Evolutionary conservation across 805 yeast genomes (phyloP).

Genomic region (Wickerhamiella shivajii): DNA sequence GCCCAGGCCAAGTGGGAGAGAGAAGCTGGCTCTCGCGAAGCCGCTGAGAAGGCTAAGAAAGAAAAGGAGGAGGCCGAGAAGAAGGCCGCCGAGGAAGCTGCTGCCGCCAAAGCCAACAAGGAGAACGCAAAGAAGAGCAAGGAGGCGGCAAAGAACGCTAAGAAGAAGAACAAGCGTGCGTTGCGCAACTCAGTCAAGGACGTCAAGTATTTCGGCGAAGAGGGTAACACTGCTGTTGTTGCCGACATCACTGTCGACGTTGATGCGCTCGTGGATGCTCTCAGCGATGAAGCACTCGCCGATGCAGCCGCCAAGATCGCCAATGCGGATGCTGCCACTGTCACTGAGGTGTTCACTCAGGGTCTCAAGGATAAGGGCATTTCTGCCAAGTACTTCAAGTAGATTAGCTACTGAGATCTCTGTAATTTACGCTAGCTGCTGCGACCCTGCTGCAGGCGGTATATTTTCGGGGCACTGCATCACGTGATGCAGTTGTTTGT

Average conservation of each 20-base stretch:
- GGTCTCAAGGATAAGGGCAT: constrained; percentile 15
- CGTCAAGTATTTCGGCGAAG: constrained; percentile 70
- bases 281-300: constrained; percentile 66
- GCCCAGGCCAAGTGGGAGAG: constrained; percentile 94
- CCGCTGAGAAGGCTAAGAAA: constrained; percentile 80
- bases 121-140: constrained; percentile 63
- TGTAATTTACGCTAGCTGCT: background rate
- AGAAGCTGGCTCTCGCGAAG: constrained; percentile 94
- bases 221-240: constrained; percentile 46
- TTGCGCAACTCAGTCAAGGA: constrained; percentile 76
- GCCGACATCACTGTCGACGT: constrained; percentile 41
- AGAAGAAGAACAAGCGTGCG: constrained; percentile 91
- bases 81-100: constrained; percentile 64
- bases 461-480: too few relatives aligned
- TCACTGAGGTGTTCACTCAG: constrained; percentile 26
- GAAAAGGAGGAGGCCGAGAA: constrained; percentile 80
- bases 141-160: constrained; percentile 93
- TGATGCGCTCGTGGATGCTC: constrained; percentile 59
- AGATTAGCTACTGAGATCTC: constrained; percentile 2
- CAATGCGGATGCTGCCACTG: constrained; percentile 36
- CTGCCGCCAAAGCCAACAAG: constrained; percentile 45
- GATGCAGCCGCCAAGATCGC: constrained; percentile 54
- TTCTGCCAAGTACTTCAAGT: constrained; percentile 20
- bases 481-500: too few relatives aligned
- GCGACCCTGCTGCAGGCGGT: background rate